phyloP scores from a whole-genome alignment of 176 grass and related monocot species.

The barley (Hordeum vulgare) region DNA sequence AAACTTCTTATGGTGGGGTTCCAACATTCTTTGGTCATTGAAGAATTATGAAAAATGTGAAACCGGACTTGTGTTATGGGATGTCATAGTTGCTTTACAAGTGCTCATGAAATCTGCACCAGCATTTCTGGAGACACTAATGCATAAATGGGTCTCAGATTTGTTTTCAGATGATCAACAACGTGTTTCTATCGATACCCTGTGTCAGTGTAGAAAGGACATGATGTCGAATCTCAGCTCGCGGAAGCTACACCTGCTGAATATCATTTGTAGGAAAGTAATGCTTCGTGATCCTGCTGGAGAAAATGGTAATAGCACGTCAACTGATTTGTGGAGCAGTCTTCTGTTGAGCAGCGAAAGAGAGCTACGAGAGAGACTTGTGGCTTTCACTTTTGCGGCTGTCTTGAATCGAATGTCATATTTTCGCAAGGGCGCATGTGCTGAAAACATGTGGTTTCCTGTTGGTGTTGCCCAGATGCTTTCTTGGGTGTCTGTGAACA shows the following conservation, averaged over 20 bases:
- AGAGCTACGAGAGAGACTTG: conserved; percentile 59
- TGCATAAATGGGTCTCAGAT: conserved; percentile 58
- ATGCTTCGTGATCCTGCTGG: conserved; percentile 29
- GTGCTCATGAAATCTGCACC: conserved; percentile 48
- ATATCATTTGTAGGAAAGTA: conserved; percentile 81
- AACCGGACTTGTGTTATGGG: conserved; percentile 60
- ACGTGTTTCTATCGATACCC: conserved; percentile 26
- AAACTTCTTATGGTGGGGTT: conserved; percentile 54
- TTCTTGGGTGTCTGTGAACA: conserved; percentile 49
- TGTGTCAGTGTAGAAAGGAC: conserved; percentile 8
- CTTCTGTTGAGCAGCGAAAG: conserved; percentile 63
- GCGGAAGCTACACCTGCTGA: conserved; percentile 66
- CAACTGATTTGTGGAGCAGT: conserved; percentile 54
- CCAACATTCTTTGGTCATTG: conserved; percentile 63
- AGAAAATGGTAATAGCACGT: conserved; percentile 11
- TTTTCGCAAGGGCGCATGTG: conserved; percentile 5
- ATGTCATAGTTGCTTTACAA: conserved; percentile 55
- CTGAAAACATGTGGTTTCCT: conserved; percentile 41
- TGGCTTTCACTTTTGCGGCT: conserved; percentile 59
- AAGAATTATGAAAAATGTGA: conserved; percentile 59
- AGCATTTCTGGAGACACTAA: conserved; percentile 47
- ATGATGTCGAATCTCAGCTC: conserved; percentile 34
- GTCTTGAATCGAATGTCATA: conserved; percentile 27
- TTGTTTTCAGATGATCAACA: conserved; percentile 40
- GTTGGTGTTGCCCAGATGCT: conserved; percentile 68